Base-by-base conservation (phyloP, 768 basidiomycete genomes). In the Hirschioporus abietinus region DNA sequence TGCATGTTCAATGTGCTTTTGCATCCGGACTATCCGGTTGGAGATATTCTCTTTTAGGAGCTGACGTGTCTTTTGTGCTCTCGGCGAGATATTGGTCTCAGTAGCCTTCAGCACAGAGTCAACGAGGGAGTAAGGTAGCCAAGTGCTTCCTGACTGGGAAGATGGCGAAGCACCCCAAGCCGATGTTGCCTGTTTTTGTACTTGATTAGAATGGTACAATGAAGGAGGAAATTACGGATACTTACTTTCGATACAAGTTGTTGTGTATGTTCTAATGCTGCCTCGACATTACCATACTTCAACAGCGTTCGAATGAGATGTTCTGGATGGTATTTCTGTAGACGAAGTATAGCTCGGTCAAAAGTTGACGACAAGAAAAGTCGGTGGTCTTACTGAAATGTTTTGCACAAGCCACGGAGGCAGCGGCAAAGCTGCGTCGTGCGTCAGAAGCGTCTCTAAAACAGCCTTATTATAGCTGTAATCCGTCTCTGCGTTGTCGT, bases 361-460 rank as follows among this genome's bases (percentile, higher is more conserved):
- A 63, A 60, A 42, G 42, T 15, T 61, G 61, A 27, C 10, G 63
- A 25, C 62, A 61, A 35, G 24, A 36, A 24, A 60, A 61, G 65
- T 8, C 30, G 20, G 24, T 34, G 8, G 30, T 70, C 75, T 64
- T 71, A 92, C 92, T 83, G 91, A 85, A 24, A 97, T 83, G 66
- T 83, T 85, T 65, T 86, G 85, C 63, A 91, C 81, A 58, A 99
- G 81, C 95, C 95, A 98, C 8, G 87, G 86, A 12, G 96, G 96
- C 59, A 93, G 84, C 58, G 84, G 79, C 57, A 78, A 75, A 25
- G 83, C 75, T 70, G 84, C 80, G 70, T 93, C 90, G 65, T 84
- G 76, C 35, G 85, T 85, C 69, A 96, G 77, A 23, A 96, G 85
- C 8, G 87, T 89, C 74, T 96, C 92, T 62, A 95, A 79, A 17